These are phyloP conservation scores for Ophiostoma triangulosporum DNA, from an alignment of 2,329 filamentous ascomycete species.

Conservation along the genomic window DNA sequence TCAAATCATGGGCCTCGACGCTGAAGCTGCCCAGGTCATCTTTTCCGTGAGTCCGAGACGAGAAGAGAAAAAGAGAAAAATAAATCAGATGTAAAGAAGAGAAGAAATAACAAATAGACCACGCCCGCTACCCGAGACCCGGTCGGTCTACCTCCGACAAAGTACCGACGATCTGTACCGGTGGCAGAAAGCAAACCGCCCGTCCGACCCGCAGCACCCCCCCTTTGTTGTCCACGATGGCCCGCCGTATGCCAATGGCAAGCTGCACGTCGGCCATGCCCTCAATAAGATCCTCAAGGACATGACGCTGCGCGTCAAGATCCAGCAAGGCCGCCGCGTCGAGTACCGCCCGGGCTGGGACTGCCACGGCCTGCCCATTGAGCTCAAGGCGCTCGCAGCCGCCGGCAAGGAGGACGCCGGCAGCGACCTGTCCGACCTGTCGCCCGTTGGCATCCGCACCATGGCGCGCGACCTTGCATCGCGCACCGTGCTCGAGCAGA, in stretches of 20 bases:
- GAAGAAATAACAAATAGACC: conserved; percentile 25
- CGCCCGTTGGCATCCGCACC: conserved; percentile 45
- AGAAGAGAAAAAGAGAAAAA: background rate
- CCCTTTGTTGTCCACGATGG: conserved; percentile 85
- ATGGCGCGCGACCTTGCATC: conserved; percentile 52
- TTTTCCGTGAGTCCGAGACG: conserved; percentile 44
- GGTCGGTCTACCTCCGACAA: conserved; percentile 51
- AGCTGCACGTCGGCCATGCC: conserved; percentile 82
- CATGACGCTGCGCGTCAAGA: conserved; percentile 69
- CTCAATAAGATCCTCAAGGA: conserved; percentile 97
- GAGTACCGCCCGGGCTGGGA: conserved; percentile 91
- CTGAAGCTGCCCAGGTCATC: conserved; percentile 61
- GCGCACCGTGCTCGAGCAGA: conserved; percentile 58
- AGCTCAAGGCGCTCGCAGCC: conserved; percentile 66
- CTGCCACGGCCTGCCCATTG: conserved; percentile 92
- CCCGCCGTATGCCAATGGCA: conserved; percentile 90
- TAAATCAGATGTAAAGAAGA: background rate
- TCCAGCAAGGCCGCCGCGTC: conserved; percentile 64
- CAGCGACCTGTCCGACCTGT: conserved; percentile 20
- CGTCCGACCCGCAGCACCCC: conserved; percentile 27
- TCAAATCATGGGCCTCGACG: conserved; percentile 59
- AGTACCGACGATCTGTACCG: conserved; percentile 80
- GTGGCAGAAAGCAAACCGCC: conserved; percentile 58
- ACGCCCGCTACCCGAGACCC: conserved; percentile 35
- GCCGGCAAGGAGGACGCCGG: conserved; percentile 12